Base-by-base conservation (phyloP, 805 yeast genomes). In the Spathaspora hagerdaliae region DNA sequence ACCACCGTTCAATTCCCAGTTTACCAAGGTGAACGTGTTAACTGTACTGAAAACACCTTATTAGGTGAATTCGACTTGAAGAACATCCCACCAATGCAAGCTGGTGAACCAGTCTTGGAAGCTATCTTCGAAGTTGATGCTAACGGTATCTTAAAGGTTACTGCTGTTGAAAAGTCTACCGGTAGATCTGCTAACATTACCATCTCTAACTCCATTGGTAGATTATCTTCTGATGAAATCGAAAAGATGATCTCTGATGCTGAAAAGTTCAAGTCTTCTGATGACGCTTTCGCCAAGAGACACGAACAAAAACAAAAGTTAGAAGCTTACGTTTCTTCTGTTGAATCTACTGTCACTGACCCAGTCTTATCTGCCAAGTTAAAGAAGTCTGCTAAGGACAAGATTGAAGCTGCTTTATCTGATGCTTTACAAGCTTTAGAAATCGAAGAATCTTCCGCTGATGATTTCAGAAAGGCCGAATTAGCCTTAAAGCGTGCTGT, bases 241-340 rank as follows among this genome's bases (percentile, higher is more conserved):
- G 76, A 71, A 65, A 66, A 71, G 67, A 71, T 71, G 76, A 71
- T 71, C 57, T 56, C 59, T 52, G 76, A 71, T 59, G 76, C 76
- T 57, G 76, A 71, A 63, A 71, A 71, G 60, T 71, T 90, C 96
- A 92, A 92, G 89, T 81, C 92, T 68, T 87, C 96, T 64, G 99
- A 92, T 77, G 97, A 92, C 71, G 97, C 96, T 65, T 94, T 92
- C 87, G 95, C 98, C 77, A 92, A 91, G 91, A 86, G 86, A 74
- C 97, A 92, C 81, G 98, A 94, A 83, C 94, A 96, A 71, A 92
- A 91, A 82, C 97, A 92, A 81, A 91, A 90, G 82, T 86, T 92
- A 73, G 99, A 92, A 83, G 89, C 97, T 65, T 92, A 92, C 86
- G 96, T 94, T 71, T 81, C 96, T 63, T 83, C 95, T 59, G 88